phyloP scores from a whole-genome alignment of 441 rosid genomes.

The Arabidopsis hybrid region DNA sequence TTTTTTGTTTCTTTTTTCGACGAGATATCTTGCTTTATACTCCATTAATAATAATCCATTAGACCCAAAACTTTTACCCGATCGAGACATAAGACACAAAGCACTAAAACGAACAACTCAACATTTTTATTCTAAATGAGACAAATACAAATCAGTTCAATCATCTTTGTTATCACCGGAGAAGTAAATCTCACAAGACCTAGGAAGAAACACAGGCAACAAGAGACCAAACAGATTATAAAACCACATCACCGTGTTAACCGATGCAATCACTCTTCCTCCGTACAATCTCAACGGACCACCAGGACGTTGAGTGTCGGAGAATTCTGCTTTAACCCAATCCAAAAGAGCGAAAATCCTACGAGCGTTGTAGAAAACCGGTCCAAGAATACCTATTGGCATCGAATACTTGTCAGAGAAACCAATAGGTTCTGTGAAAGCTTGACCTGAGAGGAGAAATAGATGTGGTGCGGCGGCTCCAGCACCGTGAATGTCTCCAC shows the following conservation, averaged over 20 bases:
- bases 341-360: slow-evolving; percentile 65
- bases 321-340: slow-evolving; percentile 68
- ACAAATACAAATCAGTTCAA: slow-evolving; percentile 1
- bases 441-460: slow-evolving; percentile 74
- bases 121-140: background rate
- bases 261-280: slow-evolving; percentile 74
- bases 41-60: background rate
- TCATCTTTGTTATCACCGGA: slow-evolving; percentile 41
- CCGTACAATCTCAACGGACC: slow-evolving; percentile 54
- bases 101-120: slow-evolving; percentile 1
- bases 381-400: slow-evolving; percentile 76
- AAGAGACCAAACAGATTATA: slow-evolving; percentile 82
- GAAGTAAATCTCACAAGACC: slow-evolving; percentile 71
- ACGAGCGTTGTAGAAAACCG: slow-evolving; percentile 74
- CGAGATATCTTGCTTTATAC: background rate
- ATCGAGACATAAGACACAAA: background rate
- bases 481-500: slow-evolving; percentile 71
- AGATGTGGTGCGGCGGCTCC: slow-evolving; percentile 80
- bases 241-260: slow-evolving; percentile 77
- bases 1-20: background rate
- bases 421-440: slow-evolving; percentile 81
- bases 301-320: slow-evolving; percentile 39
- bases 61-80: background rate
- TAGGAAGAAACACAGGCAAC: slow-evolving; percentile 85
- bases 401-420: slow-evolving; percentile 60